Percentiles rank a stretch among this genome's conserved stretches.
phyloP scores from a whole-genome alignment of 2,329 filamentous ascomycete genomes.

The Gyromitra esculenta region DNA sequence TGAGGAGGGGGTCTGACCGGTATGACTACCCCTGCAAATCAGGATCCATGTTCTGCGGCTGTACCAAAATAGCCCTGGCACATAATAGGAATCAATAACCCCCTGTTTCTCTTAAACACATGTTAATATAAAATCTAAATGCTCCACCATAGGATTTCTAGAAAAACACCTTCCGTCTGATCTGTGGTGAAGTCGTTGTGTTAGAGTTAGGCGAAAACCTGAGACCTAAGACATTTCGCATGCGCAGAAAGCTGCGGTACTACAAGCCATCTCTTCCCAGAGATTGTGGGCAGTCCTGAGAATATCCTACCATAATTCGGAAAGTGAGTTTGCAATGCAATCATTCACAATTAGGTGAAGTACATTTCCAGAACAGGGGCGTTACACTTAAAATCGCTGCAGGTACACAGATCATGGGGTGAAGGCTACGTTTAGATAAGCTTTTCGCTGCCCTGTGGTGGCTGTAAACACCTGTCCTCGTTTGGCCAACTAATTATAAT shows the following conservation, averaged over 20 bases:
- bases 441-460: background rate
- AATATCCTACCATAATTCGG: background rate
- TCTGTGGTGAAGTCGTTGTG: background rate
- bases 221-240: background rate
- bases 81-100: too few species aligned
- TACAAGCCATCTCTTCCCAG: background rate
- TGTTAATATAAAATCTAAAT: too few species aligned
- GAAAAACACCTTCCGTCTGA: too few species aligned
- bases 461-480: background rate
- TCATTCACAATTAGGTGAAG: background rate
- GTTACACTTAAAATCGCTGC: background rate
- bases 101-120: too few species aligned
- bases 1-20: background rate
- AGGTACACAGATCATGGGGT: background rate
- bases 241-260: background rate
- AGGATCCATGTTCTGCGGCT: too few species aligned
- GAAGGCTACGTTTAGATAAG: background rate
- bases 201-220: constrained; percentile 2
- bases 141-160: too few species aligned
- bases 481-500: background rate
- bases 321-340: background rate
- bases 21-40: too few species aligned
- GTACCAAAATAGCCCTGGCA: too few species aligned
- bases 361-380: background rate
- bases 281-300: too few species aligned